Percentiles rank a stretch among this genome's conserved stretches.
phyloP scores from a whole-genome alignment of 441 rosid species.

The Syzygium malaccense region DNA sequence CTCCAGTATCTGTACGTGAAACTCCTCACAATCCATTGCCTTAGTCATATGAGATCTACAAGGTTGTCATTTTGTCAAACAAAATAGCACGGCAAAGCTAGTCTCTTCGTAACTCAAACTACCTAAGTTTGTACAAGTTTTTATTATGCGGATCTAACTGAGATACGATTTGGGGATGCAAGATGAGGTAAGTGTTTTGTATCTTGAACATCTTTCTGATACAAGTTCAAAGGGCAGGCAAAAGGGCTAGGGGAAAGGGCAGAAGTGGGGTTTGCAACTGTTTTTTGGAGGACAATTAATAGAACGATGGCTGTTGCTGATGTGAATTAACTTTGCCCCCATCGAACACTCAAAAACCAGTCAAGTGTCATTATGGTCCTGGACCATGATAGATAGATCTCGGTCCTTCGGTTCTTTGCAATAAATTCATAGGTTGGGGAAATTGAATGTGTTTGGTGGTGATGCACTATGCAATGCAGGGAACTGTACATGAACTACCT shows the following conservation, averaged over 20 bases:
- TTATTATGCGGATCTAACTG: not conserved
- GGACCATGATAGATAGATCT: not conserved
- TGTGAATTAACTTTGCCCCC: not conserved
- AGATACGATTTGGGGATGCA: not conserved
- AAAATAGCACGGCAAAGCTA: not conserved
- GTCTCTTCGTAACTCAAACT: not conserved
- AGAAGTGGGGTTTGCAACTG: not conserved
- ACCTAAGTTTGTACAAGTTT: not conserved
- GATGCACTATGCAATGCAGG: not conserved
- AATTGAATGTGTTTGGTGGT: not conserved
- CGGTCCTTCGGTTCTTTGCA: not conserved
- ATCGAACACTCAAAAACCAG: not conserved
- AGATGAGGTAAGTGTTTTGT: not conserved
- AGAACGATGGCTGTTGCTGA: not conserved
- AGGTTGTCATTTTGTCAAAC: not conserved
- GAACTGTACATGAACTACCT: conserved; percentile 1
- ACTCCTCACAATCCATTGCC: not conserved
- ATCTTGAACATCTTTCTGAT: not conserved
- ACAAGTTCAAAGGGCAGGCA: not conserved
- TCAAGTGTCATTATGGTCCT: not conserved
- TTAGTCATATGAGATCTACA: not conserved
- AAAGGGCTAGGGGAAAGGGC: not conserved
- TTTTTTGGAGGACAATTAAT: not conserved
- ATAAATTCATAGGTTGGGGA: not conserved
- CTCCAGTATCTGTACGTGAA: conserved; percentile 5